Evolutionary conservation across 257 asterid species (phyloP).

Genomic region (Solanum tarijense): DNA sequence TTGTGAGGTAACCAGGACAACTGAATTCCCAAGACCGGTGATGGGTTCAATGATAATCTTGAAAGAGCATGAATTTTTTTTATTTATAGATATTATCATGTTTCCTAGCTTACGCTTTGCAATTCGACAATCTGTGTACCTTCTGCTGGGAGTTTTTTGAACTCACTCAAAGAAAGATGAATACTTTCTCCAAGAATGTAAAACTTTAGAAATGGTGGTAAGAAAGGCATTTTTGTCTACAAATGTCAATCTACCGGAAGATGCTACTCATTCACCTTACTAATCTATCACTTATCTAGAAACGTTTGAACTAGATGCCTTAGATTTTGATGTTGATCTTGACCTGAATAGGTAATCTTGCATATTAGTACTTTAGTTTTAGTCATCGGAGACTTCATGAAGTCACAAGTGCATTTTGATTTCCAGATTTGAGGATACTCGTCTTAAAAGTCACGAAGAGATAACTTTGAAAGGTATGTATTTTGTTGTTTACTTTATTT

Average conservation of each 20-base stretch:
- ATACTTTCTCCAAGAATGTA: conserved; percentile 57
- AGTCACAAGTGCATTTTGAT: neutral
- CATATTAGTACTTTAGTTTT: neutral
- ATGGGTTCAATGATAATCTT: too few relatives aligned
- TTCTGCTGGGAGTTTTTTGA: conserved; percentile 72
- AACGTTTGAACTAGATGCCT: conserved; percentile 47
- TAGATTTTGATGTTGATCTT: conserved; percentile 32
- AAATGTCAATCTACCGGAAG: conserved; percentile 36
- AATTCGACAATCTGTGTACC: conserved; percentile 50
- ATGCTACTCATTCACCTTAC: conserved; percentile 46
- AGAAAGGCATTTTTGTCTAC: conserved; percentile 26
- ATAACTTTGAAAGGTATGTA: conserved; percentile 57
- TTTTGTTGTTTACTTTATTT: neutral
- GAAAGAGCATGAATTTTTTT: too few relatives aligned
- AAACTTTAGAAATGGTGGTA: conserved; percentile 24
- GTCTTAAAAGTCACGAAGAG: conserved; percentile 40
- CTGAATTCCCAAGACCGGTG: too few relatives aligned
- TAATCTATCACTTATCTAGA: conserved; percentile 55
- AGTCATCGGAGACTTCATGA: neutral
- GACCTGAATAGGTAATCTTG: conserved; percentile 28
- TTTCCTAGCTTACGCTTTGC: conserved; percentile 68
- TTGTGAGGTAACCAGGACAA: too few relatives aligned
- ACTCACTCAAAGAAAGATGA: conserved; percentile 72
- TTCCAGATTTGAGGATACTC: conserved; percentile 48
- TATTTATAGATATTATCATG: conserved; percentile 52